Percentiles rank a stretch among this genome's conserved stretches.
Conservation (phyloP, 2,329 filamentous ascomycete species). For the Scedosporium boydii region DNA sequence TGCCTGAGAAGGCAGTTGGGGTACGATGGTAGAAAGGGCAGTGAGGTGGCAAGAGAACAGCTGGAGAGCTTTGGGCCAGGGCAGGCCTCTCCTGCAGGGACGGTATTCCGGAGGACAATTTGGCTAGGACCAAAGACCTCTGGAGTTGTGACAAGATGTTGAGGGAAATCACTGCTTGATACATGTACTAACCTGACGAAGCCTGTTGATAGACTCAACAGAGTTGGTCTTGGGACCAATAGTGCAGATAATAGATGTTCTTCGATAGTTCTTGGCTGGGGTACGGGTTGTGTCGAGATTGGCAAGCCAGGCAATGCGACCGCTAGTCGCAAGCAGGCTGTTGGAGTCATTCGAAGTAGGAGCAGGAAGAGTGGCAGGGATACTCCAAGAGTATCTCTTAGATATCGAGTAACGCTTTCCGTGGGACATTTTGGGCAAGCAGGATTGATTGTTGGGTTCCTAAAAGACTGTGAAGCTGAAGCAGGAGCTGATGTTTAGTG, state of each 20-base stretch:
- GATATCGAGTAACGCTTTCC: slow-evolving; percentile 6
- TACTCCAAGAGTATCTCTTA: slow-evolving; percentile 5
- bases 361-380: background rate
- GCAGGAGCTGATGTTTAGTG: too few relatives aligned
- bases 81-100: too few relatives aligned
- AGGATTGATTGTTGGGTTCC: background rate
- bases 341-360: background rate
- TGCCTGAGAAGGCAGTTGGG: too few relatives aligned
- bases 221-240: slow-evolving; percentile 99
- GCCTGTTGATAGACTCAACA: slow-evolving; percentile 89
- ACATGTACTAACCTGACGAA: slow-evolving; percentile 47
- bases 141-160: background rate
- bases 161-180: background rate
- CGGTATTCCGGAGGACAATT: too few relatives aligned
- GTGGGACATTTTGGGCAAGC: slow-evolving; percentile 1
- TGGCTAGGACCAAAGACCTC: too few relatives aligned
- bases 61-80: too few relatives aligned
- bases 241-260: slow-evolving; percentile 97
- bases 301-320: slow-evolving; percentile 51
- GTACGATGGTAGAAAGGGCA: too few relatives aligned
- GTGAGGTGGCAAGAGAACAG: too few relatives aligned
- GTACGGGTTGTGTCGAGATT: slow-evolving; percentile 80
- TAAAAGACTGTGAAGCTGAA: background rate
- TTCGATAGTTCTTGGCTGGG: slow-evolving; percentile 82
- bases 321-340: slow-evolving; percentile 4